Conservation (phyloP, 1,284 basidiomycete genomes). For the Sporisorium exsertum region DNA sequence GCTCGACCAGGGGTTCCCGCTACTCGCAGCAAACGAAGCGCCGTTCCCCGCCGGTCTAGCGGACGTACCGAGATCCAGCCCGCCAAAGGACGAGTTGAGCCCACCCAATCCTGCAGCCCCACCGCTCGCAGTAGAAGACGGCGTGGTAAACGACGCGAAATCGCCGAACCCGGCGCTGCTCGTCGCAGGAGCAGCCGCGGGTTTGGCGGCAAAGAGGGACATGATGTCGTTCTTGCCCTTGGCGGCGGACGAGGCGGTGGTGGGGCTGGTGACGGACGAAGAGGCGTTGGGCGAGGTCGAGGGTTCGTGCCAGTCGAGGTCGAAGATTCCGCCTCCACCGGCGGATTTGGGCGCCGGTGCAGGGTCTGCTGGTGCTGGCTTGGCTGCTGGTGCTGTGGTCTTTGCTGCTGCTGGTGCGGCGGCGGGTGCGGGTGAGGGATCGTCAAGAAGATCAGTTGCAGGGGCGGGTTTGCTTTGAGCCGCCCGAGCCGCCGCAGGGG, state of each 20-base stretch:
- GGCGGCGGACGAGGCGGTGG: constrained; percentile 70
- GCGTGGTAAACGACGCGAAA: constrained; percentile 30
- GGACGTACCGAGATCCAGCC: constrained; percentile 21
- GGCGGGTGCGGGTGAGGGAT: constrained; percentile 16
- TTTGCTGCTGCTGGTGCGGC: constrained; percentile 14
- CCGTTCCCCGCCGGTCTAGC: background rate
- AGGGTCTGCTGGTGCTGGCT: constrained; percentile 13
- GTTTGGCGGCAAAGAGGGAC: constrained; percentile 75
- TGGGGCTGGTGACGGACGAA: constrained; percentile 71
- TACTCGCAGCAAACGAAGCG: background rate
- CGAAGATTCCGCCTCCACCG: constrained; percentile 78
- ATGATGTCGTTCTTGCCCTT: constrained; percentile 82
- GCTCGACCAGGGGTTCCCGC: constrained; percentile 25
- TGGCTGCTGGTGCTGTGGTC: constrained; percentile 16
- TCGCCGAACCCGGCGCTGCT: constrained; percentile 24
- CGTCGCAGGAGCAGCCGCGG: constrained; percentile 5
- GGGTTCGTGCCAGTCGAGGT: constrained; percentile 79
- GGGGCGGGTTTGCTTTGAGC: constrained; percentile 1
- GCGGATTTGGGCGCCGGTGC: constrained; percentile 63
- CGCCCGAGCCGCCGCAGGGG: background rate
- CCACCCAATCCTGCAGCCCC: background rate
- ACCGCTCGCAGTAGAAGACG: background rate
- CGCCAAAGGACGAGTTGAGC: constrained; percentile 26
- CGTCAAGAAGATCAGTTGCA: constrained; percentile 39
- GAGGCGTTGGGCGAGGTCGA: constrained; percentile 46